These are phyloP conservation scores for Paracoccidioides brasiliensis DNA, from an alignment of 2,329 filamentous ascomycete species.

Conservation along the genomic window DNA sequence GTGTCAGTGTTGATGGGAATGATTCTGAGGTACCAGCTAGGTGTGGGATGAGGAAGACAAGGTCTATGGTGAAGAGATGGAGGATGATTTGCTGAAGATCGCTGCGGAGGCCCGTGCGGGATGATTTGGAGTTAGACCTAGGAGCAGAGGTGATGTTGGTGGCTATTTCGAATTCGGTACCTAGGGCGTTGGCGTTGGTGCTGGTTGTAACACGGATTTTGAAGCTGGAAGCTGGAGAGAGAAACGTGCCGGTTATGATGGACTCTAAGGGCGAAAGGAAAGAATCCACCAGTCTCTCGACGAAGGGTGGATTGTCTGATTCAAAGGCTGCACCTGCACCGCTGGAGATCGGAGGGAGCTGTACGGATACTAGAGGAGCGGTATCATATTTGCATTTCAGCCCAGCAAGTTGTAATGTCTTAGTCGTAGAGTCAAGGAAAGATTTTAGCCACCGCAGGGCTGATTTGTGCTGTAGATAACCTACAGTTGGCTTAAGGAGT, in stretches of 20 bases:
- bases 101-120: conserved; percentile 21
- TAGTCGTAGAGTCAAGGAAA: conserved; percentile 20
- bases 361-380: conserved; percentile 18
- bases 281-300: conserved; percentile 30
- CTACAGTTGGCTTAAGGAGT: conserved; percentile 47
- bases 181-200: conserved; percentile 20
- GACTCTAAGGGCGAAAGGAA: conserved; percentile 34
- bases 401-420: conserved; percentile 22
- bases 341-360: conserved; percentile 11
- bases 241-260: conserved; percentile 26
- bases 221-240: conserved; percentile 23
- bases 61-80: conserved; percentile 26
- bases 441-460: conserved; percentile 24
- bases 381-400: conserved; percentile 18
- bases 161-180: conserved; percentile 27
- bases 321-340: conserved; percentile 4
- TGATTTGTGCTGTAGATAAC: conserved; percentile 39
- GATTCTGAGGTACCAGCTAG: not conserved
- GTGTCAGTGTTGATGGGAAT: not conserved
- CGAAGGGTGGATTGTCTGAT: conserved; percentile 8
- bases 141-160: conserved; percentile 21
- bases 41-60: conserved; percentile 22
- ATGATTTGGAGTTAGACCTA: conserved; percentile 18
- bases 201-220: conserved; percentile 27
- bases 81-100: conserved; percentile 24